Evolutionary conservation across 2,329 filamentous ascomycete species (phyloP), one percentile per base, ranked within the genome.

Genomic region (Paraphaeosphaeria sporulosa): DNA sequence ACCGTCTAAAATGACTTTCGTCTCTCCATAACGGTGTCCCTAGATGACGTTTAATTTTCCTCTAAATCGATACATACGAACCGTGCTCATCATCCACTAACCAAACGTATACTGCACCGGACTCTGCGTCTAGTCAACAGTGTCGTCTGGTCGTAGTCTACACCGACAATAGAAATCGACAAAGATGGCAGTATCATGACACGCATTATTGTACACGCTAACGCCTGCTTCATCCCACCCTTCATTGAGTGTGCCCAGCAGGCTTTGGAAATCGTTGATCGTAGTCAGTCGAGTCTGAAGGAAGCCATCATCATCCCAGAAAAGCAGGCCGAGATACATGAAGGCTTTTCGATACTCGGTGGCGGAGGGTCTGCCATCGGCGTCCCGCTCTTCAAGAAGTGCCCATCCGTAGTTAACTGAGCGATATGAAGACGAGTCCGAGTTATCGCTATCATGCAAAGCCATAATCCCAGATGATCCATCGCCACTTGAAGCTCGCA

Each of bases 231-330:
- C n/a, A 40, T 51, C 9, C 8, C 5, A 3, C 32, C 32, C 48
- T 10, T 38, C 32, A 40, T 40, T n/a, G 19, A 38, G n/a, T 8
- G 32, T 51, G 12, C 13, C 48, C n/a, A 51, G n/a, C 19, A 40
- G 19, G 3, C 4, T 23, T 17, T 38, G 32, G 19, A 38, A 51
- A 9, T 38, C 13, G 40, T 2, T 1, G 13, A 21, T 15, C 19
- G 10, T 9, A 23, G 10, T 40, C 19, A 51, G 10, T 9, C n/a
- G 34, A 4, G 38, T 25, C 5, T 40, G n/a, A 7, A 38, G 30
- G 19, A 40, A 32, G n/a, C 48, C 32, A 38, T 51, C 48, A 9
- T 51, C 5, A 32, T 40, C 48, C 32, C 32, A 51, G 21, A 51
- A 51, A 32, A 51, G 23, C 27, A 51, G 8, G 12, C 32, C 48